Percentiles rank a stretch among this genome's conserved stretches.
Evolutionary conservation across 139 green algal genomes (phyloP).

Genomic region (Coelastrella sp.): DNA sequence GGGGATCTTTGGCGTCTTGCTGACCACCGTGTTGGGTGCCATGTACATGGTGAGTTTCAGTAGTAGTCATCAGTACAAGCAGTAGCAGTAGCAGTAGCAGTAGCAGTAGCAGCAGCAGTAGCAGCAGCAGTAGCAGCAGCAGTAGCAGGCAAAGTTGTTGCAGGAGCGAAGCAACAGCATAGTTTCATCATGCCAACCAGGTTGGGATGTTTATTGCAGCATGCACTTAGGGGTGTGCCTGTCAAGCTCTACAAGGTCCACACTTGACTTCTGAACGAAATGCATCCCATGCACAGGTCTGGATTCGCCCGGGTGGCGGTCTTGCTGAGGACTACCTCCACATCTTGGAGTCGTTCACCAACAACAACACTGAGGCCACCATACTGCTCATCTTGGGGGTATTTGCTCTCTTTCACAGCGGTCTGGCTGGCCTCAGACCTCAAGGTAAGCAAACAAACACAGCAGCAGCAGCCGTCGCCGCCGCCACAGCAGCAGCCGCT

Average conservation of each 20-base stretch:
- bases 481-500: background rate
- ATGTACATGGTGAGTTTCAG: constrained; percentile 80
- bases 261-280: background rate
- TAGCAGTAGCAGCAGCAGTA: background rate
- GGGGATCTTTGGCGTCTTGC: constrained; percentile 82
- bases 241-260: background rate
- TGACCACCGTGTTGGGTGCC: constrained; percentile 79
- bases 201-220: no score
- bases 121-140: background rate
- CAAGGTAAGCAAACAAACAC: constrained; percentile 59
- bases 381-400: constrained; percentile 88
- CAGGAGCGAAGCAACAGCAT: no score
- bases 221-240: background rate
- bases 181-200: no score
- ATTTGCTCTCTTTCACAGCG: constrained; percentile 92
- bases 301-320: constrained; percentile 81
- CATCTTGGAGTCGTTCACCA: constrained; percentile 58
- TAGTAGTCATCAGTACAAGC: background rate
- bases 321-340: constrained; percentile 79
- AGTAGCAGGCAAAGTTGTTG: no score
- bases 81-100: background rate
- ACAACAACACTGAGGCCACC: constrained; percentile 70
- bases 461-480: background rate
- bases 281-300: no score
- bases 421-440: constrained; percentile 86